Evolutionary conservation across 805 yeast species (phyloP).

Genomic region (Candida corydali): DNA sequence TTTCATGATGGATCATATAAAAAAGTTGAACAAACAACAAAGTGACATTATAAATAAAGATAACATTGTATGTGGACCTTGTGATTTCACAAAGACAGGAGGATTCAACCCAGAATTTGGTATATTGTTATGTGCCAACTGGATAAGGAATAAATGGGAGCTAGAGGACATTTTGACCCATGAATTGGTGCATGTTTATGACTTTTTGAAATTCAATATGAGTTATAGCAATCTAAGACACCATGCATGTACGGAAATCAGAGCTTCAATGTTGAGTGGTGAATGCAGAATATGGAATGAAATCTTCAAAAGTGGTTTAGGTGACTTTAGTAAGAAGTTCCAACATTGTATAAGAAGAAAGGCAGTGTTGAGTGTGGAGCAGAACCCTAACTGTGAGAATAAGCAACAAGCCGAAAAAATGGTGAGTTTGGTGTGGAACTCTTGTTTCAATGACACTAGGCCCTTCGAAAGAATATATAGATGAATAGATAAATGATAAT

Average conservation of each 20-base stretch:
- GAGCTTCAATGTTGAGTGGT: constrained; percentile 91
- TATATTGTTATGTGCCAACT: constrained; percentile 80
- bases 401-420: constrained; percentile 70
- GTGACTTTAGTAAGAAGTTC: constrained; percentile 69
- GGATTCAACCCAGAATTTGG: constrained; percentile 93
- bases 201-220: constrained; percentile 80
- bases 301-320: constrained; percentile 52
- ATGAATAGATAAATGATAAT: too few species aligned
- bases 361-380: constrained; percentile 78
- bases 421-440: constrained; percentile 85
- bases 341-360: constrained; percentile 88
- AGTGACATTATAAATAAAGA: constrained; percentile 25
- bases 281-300: constrained; percentile 92
- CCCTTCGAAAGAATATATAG: constrained; percentile 92
- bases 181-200: constrained; percentile 91
- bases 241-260: constrained; percentile 94
- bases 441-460: constrained; percentile 91
- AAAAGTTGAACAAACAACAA: constrained; percentile 52
- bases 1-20: constrained; percentile 82
- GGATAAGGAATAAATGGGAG: constrained; percentile 69
- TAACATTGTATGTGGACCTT: constrained; percentile 73
- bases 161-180: constrained; percentile 89
- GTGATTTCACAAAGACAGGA: constrained; percentile 80
- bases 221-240: constrained; percentile 83
- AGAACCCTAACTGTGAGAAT: constrained; percentile 77